Evolutionary conservation across 2,329 filamentous ascomycete genomes (phyloP).

Genomic region (Aspergillus texensis): DNA sequence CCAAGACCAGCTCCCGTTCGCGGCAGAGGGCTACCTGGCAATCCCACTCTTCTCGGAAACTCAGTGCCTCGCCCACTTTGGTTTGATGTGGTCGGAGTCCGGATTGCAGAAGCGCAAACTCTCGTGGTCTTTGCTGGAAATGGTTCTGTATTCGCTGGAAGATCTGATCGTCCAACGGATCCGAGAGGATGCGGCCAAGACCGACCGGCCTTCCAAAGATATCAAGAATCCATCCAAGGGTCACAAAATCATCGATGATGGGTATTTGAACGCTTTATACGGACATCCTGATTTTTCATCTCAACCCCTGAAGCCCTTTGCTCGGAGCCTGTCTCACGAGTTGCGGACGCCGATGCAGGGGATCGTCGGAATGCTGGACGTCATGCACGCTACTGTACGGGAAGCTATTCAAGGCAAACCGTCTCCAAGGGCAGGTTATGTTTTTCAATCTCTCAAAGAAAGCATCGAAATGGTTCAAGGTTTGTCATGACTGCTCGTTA

Average conservation of each 20-base stretch:
- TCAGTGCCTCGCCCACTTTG: slow-evolving; percentile 70
- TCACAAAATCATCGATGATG: slow-evolving; percentile 22
- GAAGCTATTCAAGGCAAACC: slow-evolving; percentile 62
- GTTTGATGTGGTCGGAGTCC: slow-evolving; percentile 70
- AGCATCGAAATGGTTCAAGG: slow-evolving; percentile 73
- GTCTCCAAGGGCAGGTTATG: slow-evolving; percentile 53
- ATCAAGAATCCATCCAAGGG: slow-evolving; percentile 26
- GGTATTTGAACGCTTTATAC: slow-evolving; percentile 54
- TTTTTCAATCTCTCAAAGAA: slow-evolving; percentile 66
- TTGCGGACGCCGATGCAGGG: slow-evolving; percentile 75
- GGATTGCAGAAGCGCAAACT: slow-evolving; percentile 59
- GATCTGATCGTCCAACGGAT: slow-evolving; percentile 65
- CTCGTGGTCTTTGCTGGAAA: slow-evolving; percentile 68
- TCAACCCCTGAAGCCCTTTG: slow-evolving; percentile 71
- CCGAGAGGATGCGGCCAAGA: slow-evolving; percentile 51
- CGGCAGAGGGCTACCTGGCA: slow-evolving; percentile 68
- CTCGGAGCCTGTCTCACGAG: slow-evolving; percentile 72
- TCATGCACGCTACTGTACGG: slow-evolving; percentile 73
- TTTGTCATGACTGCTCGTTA: slow-evolving; percentile 31
- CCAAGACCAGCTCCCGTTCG: slow-evolving; percentile 59
- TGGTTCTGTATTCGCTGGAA: slow-evolving; percentile 69
- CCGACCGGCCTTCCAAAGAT: slow-evolving; percentile 29
- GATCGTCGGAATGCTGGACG: slow-evolving; percentile 74
- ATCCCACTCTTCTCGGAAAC: slow-evolving; percentile 66
- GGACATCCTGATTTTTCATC: slow-evolving; percentile 58